Conservation (phyloP, 768 basidiomycete genomes). For the Arthromyces matolae region DNA sequence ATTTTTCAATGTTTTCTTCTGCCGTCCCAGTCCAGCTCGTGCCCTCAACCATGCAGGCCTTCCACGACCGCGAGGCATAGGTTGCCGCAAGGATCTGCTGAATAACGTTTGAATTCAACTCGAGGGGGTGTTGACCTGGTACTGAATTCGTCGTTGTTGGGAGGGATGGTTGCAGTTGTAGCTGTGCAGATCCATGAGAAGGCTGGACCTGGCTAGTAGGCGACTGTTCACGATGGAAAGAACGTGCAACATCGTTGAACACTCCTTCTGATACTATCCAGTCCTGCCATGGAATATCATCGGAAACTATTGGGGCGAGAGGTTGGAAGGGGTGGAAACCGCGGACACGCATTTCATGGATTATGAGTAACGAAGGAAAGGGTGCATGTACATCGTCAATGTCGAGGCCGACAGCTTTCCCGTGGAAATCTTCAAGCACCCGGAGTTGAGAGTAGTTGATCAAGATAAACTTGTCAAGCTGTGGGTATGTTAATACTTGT, state of each 20-base stretch:
- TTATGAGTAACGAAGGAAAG: slow-evolving; percentile 31
- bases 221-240: slow-evolving; percentile 1
- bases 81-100: too few relatives aligned
- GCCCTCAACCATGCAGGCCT: too few relatives aligned
- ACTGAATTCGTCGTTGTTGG: too few relatives aligned
- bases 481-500: slow-evolving; percentile 10
- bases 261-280: slow-evolving; percentile 20
- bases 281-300: slow-evolving; percentile 23
- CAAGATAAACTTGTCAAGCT: slow-evolving; percentile 24
- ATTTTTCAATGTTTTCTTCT: neutral
- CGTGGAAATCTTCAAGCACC: slow-evolving; percentile 22
- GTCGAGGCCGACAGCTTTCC: slow-evolving; percentile 32
- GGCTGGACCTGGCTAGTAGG: too few relatives aligned
- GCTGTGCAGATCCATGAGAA: too few relatives aligned
- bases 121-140: too few relatives aligned
- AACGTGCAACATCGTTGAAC: slow-evolving; percentile 13
- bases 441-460: slow-evolving; percentile 24
- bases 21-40: too few relatives aligned
- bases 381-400: slow-evolving; percentile 24
- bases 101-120: too few relatives aligned
- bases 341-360: slow-evolving; percentile 35
- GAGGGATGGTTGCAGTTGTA: too few relatives aligned
- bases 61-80: too few relatives aligned
- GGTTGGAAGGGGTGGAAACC: slow-evolving; percentile 27
- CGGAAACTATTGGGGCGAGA: slow-evolving; percentile 11